Evolutionary conservation across 257 asterid species (phyloP), one percentile per base, ranked within the genome.

Genomic region (Jacaranda mimosifolia): DNA sequence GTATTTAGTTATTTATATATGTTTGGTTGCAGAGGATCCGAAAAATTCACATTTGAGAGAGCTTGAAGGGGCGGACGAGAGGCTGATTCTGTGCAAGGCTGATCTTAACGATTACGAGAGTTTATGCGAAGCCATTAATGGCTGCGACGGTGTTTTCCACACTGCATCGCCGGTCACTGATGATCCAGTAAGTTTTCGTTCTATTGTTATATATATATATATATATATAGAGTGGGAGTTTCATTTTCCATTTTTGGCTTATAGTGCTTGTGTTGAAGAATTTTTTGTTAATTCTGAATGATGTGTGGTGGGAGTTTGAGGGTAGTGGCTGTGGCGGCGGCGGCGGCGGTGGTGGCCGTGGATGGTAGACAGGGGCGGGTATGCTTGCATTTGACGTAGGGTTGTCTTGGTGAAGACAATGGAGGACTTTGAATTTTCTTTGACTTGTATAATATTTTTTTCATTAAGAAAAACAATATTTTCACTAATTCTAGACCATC

Each of bases 91-190:
- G 21, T 86, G 85, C 81, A 85, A 70, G 83, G 99, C 97, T 42
- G 94, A 95, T 74, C 97, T 95, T 48, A 88, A 90, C 77, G 97
- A 90, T 80, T 91, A 91, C 18, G 87, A 85, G 76, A 90, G 97
- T 59, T 83, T 95, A 67, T 83, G 82, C 19, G 90, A 83, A 62
- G 98, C 98, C 53, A 95, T 95, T 82, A 80, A 86, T 52, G 97
- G 97, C 63, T 93, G 99, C 82, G 97, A 90, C 73, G 99, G 99
- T 4, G 97, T 95, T 79, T 93, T 95, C 88, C 99, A 95, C 85
- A 95, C 97, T 15, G 99, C 99, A 6, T 95, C 98, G 32, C 99
- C 99, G 0, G 97, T 95, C 38, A 93, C 97, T 9, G 89, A 88
- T 83, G 98, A 93, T 83, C 98, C 98, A 0, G 99, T 93, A 79